Evolutionary conservation across 495 filamentous ascomycete genomes (phyloP).

Genomic region (Physcia stellaris): DNA sequence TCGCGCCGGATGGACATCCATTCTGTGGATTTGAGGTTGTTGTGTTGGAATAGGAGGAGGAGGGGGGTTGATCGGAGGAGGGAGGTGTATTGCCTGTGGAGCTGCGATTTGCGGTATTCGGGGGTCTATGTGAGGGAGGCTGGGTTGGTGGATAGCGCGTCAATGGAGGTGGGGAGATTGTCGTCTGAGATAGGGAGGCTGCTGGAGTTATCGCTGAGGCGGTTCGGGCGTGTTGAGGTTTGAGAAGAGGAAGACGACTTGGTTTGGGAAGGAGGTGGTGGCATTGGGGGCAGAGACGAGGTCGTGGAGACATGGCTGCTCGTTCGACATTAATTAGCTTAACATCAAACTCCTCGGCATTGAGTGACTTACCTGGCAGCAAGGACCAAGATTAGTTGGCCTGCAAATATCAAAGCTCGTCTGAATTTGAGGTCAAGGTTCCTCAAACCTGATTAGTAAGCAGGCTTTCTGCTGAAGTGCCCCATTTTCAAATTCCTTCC

Average conservation of each 20-base stretch:
- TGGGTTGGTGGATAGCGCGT: constrained; percentile 52
- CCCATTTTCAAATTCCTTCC: no score
- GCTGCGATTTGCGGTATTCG: constrained; percentile 84
- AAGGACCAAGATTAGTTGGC: neutral
- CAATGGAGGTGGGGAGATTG: constrained; percentile 37
- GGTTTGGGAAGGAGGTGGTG: constrained; percentile 6
- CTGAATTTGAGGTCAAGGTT: neutral
- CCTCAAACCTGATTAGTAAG: neutral
- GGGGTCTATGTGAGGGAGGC: constrained; percentile 80
- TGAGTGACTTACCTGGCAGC: neutral
- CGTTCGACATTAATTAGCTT: neutral
- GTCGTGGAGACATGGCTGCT: constrained; percentile 4
- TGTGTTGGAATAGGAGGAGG: constrained; percentile 91
- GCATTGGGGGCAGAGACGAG: constrained; percentile 11
- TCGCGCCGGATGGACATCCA: constrained; percentile 82
- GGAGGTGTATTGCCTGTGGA: constrained; percentile 86
- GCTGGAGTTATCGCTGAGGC: constrained; percentile 27
- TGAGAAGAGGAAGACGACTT: neutral
- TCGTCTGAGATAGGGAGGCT: constrained; percentile 35
- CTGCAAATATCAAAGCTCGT: neutral
- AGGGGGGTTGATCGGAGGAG: constrained; percentile 79
- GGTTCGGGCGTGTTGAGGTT: constrained; percentile 17
- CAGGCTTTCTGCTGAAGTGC: no score
- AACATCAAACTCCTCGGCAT: neutral
- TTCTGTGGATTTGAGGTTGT: constrained; percentile 78